Evolutionary conservation across 2,329 filamentous ascomycete genomes (phyloP).

Genomic region (Dothistroma septosporum): DNA sequence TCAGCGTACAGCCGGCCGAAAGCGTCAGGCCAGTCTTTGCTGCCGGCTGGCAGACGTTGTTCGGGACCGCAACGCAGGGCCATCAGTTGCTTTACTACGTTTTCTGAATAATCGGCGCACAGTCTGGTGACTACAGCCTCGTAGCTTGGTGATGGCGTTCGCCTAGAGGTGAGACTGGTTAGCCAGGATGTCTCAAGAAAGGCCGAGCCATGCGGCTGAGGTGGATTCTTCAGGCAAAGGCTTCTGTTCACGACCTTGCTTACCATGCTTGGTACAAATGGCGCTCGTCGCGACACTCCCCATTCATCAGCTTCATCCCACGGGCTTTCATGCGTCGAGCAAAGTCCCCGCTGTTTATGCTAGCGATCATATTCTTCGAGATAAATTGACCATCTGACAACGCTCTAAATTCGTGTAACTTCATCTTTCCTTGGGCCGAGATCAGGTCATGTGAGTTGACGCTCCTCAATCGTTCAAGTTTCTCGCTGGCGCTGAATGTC

Average conservation of each 20-base stretch:
- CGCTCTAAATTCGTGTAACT: conserved; percentile 53
- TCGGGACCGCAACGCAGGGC: conserved; percentile 42
- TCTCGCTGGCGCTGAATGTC: conserved; percentile 39
- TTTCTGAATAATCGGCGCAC: conserved; percentile 50
- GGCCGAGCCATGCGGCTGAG: no score
- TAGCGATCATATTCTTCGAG: conserved; percentile 39
- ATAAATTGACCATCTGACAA: conserved; percentile 50
- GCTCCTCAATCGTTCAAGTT: conserved; percentile 44
- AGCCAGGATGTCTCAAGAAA: no score
- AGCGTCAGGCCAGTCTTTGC: conserved; percentile 47
- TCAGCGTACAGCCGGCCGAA: conserved; percentile 56
- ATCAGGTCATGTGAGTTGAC: conserved; percentile 41
- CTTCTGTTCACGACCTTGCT: conserved; percentile 14
- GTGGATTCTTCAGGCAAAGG: no score
- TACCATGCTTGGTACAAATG: conserved; percentile 48
- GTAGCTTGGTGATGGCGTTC: conserved; percentile 44
- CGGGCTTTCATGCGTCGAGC: conserved; percentile 43
- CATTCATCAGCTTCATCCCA: conserved; percentile 49
- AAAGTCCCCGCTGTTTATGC: conserved; percentile 49
- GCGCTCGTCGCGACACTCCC: conserved; percentile 54
- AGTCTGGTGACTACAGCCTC: conserved; percentile 45
- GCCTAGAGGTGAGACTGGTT: conserved; percentile 6
- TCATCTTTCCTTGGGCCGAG: conserved; percentile 40
- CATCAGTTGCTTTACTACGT: conserved; percentile 44
- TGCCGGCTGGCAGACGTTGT: conserved; percentile 36